Conservation (phyloP, 148 eudicot species). For the Tetragonia tetragonoides region DNA sequence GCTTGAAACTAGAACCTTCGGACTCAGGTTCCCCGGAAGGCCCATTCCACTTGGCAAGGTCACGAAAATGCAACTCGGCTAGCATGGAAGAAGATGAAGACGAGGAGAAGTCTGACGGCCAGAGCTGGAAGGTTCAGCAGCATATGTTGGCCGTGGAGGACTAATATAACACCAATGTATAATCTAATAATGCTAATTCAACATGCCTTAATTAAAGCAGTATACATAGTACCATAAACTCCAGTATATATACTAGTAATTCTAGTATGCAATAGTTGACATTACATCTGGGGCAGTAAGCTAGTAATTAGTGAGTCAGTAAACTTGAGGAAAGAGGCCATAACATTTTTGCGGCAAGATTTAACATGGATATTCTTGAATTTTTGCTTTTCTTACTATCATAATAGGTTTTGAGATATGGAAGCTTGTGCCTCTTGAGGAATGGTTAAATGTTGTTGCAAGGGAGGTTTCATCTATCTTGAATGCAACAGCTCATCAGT, state of each 20-base stretch:
- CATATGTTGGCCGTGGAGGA: slow-evolving; percentile 11
- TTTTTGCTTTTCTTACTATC: no score
- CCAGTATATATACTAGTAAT: not conserved
- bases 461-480: no score
- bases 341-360: slow-evolving; percentile 26
- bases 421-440: no score
- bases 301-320: not conserved
- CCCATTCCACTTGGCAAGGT: slow-evolving; percentile 29
- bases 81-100: slow-evolving; percentile 45
- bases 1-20: slow-evolving; percentile 14
- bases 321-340: slow-evolving; percentile 14
- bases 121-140: slow-evolving; percentile 26
- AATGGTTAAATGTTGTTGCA: no score
- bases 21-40: slow-evolving; percentile 44
- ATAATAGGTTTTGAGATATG: no score
- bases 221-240: slow-evolving; percentile 5
- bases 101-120: slow-evolving; percentile 51
- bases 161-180: not conserved
- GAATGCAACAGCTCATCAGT: no score
- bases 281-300: not conserved
- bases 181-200: slow-evolving; percentile 12
- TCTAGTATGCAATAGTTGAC: not conserved
- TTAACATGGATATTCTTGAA: not conserved
- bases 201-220: slow-evolving; percentile 4
- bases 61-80: slow-evolving; percentile 31